Conservation (phyloP, 2,329 filamentous ascomycete genomes). For the Botrytis medusae region DNA sequence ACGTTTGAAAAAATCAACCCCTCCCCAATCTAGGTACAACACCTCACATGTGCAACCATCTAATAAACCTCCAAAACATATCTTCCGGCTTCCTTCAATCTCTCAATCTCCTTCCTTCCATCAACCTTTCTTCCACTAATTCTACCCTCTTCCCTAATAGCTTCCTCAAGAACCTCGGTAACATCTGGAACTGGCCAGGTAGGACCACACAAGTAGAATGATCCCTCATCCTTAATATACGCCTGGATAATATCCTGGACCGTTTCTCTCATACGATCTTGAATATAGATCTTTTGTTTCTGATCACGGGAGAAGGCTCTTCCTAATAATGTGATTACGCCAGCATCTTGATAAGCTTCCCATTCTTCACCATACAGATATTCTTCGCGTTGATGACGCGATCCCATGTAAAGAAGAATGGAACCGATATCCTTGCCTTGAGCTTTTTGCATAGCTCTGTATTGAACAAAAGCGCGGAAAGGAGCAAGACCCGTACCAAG, state of each 20-base stretch:
- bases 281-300: constrained; percentile 98
- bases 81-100: constrained; percentile 88
- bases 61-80: constrained; percentile 97
- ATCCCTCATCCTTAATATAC: constrained; percentile 83
- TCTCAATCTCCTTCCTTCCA: constrained; percentile 87
- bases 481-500: constrained; percentile 96
- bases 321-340: constrained; percentile 90
- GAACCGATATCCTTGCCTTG: constrained; percentile 92
- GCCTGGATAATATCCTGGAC: constrained; percentile 78
- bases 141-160: constrained; percentile 75
- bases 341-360: constrained; percentile 95
- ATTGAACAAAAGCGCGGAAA: constrained; percentile 99
- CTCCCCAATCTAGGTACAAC: neutral
- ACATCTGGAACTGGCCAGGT: constrained; percentile 99
- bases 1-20: neutral
- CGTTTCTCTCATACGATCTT: constrained; percentile 94
- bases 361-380: constrained; percentile 99
- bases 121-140: constrained; percentile 76
- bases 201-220: constrained; percentile 95
- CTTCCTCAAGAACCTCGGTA: constrained; percentile 89
- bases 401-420: constrained; percentile 94
- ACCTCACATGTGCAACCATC: neutral
- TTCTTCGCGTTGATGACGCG: constrained; percentile 95
- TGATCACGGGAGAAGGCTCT: constrained; percentile 96
- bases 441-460: constrained; percentile 97